Conservation (phyloP, 345 rosid genomes). For the Ricinus communis region DNA sequence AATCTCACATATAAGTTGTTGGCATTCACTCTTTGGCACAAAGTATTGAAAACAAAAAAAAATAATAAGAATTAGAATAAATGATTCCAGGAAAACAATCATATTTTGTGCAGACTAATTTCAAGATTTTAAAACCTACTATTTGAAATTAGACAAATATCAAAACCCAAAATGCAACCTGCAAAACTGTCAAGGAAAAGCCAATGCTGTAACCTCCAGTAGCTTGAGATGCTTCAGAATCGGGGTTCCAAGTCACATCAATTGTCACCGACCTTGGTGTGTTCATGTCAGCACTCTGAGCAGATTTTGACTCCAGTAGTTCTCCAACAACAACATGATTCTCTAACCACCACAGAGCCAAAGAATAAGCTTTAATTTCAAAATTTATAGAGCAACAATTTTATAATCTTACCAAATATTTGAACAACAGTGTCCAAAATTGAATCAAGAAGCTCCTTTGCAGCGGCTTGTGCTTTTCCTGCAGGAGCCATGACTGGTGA, state of each 20-base stretch:
- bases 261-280: conserved; percentile 61
- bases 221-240: conserved; percentile 76
- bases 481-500: conserved; percentile 93
- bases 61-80: neutral
- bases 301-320: conserved; percentile 76
- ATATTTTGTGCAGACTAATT: neutral
- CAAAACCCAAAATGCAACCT: conserved; percentile 45
- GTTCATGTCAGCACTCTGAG: conserved; percentile 56
- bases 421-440: conserved; percentile 73
- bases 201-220: conserved; percentile 96
- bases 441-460: conserved; percentile 90
- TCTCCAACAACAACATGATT: conserved; percentile 94
- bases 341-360: conserved; percentile 37
- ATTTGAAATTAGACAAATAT: neutral
- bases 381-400: conserved; percentile 12
- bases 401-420: conserved; percentile 70
- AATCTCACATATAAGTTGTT: conserved; percentile 98
- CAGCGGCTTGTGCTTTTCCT: conserved; percentile 91
- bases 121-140: neutral
- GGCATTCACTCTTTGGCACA: conserved; percentile 87
- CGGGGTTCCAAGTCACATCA: conserved; percentile 66
- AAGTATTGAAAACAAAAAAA: neutral
- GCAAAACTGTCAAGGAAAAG: conserved; percentile 90
- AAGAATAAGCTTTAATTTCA: neutral
- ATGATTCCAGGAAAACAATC: conserved; percentile 13